These are phyloP conservation scores for Sporisorium iseilematis-ciliati DNA, from an alignment of 1,284 basidiomycete species.

Conservation along the genomic window DNA sequence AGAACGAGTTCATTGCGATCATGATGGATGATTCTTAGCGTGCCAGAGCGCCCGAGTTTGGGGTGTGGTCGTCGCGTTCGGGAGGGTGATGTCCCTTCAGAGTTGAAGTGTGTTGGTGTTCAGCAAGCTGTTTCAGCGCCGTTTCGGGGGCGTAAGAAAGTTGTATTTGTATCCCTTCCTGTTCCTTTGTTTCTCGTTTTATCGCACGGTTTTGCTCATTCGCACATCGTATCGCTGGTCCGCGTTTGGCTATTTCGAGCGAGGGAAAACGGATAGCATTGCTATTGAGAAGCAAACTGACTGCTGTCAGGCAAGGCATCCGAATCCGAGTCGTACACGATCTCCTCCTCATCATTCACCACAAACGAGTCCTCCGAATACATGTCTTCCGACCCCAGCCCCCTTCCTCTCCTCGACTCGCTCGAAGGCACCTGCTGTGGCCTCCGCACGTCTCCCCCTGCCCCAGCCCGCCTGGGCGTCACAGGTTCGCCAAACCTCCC, in stretches of 20 bases:
- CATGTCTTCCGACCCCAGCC: constrained; percentile 39
- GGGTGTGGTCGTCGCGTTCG: no score
- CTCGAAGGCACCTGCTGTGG: constrained; percentile 30
- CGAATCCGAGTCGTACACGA: constrained; percentile 37
- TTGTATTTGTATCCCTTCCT: constrained; percentile 14
- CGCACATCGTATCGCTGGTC: neutral
- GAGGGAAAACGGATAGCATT: neutral
- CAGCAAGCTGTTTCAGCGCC: neutral
- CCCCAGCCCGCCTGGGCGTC: constrained; percentile 14
- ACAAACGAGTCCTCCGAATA: constrained; percentile 65
- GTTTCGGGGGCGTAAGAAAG: neutral
- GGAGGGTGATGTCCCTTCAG: no score
- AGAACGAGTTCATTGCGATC: constrained; percentile 92
- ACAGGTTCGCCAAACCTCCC: constrained; percentile 41
- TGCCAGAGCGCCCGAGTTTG: neutral
- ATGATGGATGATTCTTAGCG: constrained; percentile 85
- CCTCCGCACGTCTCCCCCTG: constrained; percentile 8
- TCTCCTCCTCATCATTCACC: constrained; percentile 61
- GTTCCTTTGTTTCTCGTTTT: neutral
- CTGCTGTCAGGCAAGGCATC: constrained; percentile 40
- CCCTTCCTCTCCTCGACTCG: constrained; percentile 26
- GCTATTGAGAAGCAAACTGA: constrained; percentile 14
- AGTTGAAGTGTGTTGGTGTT: no score
- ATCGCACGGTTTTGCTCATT: constrained; percentile 6
- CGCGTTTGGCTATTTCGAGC: neutral